Conservation (phyloP, 2,329 filamentous ascomycete genomes). For the Ophiostoma populinum region DNA sequence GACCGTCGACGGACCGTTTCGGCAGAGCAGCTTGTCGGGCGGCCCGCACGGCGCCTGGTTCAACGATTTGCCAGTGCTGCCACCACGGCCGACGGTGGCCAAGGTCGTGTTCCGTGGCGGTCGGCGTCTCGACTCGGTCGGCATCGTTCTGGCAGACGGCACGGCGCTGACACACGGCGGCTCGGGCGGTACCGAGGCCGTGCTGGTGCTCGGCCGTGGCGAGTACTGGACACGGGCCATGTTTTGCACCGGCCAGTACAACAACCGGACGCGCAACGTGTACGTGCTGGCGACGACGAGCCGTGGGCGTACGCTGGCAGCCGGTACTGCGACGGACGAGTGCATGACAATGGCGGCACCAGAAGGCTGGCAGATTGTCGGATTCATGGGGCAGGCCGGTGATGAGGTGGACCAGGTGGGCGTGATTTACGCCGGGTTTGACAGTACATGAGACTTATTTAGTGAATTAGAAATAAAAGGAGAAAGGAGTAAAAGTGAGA, state of each 20-base stretch:
- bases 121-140: slow-evolving; percentile 32
- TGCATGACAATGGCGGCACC: slow-evolving; percentile 30
- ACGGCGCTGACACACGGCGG: slow-evolving; percentile 34
- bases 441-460: not conserved
- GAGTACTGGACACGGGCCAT: slow-evolving; percentile 32
- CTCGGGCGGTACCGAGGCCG: slow-evolving; percentile 25
- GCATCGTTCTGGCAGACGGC: slow-evolving; percentile 29
- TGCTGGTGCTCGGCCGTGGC: slow-evolving; percentile 24
- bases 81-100: slow-evolving; percentile 13
- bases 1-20: slow-evolving; percentile 20
- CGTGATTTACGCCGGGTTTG: slow-evolving; percentile 24
- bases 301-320: slow-evolving; percentile 24
- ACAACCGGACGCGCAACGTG: slow-evolving; percentile 32
- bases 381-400: slow-evolving; percentile 32
- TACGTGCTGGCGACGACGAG: slow-evolving; percentile 37
- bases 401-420: slow-evolving; percentile 39
- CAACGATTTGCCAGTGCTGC: slow-evolving; percentile 27
- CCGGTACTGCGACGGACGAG: slow-evolving; percentile 27
- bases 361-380: slow-evolving; percentile 33
- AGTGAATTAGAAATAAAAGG: not conserved
- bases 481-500: too few relatives aligned
- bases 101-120: slow-evolving; percentile 28
- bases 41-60: slow-evolving; percentile 35
- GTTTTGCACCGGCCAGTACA: slow-evolving; percentile 32
- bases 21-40: slow-evolving; percentile 29